Evolutionary conservation across 2,329 filamentous ascomycete species (phyloP).

Genomic region (Alternaria sp.): DNA sequence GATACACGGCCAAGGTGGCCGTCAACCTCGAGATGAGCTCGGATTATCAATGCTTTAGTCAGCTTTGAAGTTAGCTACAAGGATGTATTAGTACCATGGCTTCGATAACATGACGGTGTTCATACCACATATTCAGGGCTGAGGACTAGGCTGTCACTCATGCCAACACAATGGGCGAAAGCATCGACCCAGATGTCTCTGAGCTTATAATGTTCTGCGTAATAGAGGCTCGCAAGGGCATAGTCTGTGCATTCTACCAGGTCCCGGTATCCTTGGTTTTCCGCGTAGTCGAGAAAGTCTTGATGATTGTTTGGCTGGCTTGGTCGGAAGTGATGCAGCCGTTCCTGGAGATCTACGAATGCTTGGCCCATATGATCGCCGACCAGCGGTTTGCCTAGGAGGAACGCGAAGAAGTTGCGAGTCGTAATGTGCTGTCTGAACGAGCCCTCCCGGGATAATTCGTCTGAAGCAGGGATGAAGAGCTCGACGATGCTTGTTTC

Average conservation of each 20-base stretch:
- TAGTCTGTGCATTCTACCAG: constrained; percentile 72
- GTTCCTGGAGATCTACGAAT: constrained; percentile 70
- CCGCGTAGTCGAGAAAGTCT: constrained; percentile 71
- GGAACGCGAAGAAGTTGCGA: constrained; percentile 78
- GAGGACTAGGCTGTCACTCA: constrained; percentile 68
- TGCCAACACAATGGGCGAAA: constrained; percentile 80
- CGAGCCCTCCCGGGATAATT: constrained; percentile 62
- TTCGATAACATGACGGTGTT: constrained; percentile 21
- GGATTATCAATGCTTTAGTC: constrained; percentile 71
- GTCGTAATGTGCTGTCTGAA: constrained; percentile 72
- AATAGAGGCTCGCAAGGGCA: constrained; percentile 71
- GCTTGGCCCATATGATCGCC: constrained; percentile 71
- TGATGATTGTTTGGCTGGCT: constrained; percentile 63
- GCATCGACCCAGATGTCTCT: constrained; percentile 74
- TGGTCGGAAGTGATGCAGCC: constrained; percentile 69
- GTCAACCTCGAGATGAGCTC: constrained; percentile 71
- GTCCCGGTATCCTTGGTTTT: constrained; percentile 73
- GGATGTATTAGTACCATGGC: not conserved
- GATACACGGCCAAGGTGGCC: constrained; percentile 66
- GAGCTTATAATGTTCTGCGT: constrained; percentile 72
- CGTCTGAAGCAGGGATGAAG: constrained; percentile 72
- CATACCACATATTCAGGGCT: constrained; percentile 70
- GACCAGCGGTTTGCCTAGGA: constrained; percentile 71
- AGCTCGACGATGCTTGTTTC: constrained; percentile 60
- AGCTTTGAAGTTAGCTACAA: constrained; percentile 54